Percentiles rank a stretch among this genome's conserved stretches.
Conservation (phyloP, 768 basidiomycete genomes). For the Boletus insuetus region DNA sequence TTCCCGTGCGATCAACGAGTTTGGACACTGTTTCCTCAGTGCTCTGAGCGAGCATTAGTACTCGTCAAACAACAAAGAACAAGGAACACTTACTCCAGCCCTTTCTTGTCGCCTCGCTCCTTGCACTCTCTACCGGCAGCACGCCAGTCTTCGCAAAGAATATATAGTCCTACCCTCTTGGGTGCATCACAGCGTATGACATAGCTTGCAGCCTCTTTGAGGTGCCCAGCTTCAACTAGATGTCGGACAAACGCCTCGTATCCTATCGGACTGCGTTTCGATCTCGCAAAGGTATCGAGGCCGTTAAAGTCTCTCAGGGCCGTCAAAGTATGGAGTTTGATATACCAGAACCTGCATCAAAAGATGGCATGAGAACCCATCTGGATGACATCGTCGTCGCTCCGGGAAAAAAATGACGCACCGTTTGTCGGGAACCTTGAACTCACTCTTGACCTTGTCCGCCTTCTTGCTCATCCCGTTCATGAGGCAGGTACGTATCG, state of each 20-base stretch:
- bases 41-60: conserved; percentile 45
- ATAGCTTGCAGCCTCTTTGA: conserved; percentile 73
- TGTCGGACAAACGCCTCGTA: conserved; percentile 89
- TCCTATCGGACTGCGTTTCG: conserved; percentile 90
- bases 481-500: conserved; percentile 72
- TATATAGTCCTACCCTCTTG: conserved; percentile 82
- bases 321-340: conserved; percentile 83
- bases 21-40: conserved; percentile 71
- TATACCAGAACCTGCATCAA: conserved; percentile 79
- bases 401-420: conserved; percentile 30
- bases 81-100: conserved; percentile 67
- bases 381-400: no score
- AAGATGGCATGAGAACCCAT: not conserved
- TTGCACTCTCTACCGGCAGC: conserved; percentile 87
- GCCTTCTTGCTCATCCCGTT: conserved; percentile 84
- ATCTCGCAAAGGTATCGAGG: conserved; percentile 81
- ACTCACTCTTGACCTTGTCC: conserved; percentile 85
- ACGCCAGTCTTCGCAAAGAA: conserved; percentile 88
- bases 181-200: conserved; percentile 83
- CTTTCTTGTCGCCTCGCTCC: conserved; percentile 80
- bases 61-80: no score
- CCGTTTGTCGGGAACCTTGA: conserved; percentile 95
- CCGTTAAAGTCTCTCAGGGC: conserved; percentile 81
- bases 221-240: conserved; percentile 69
- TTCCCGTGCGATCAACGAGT: conserved; percentile 77